Percentiles rank a stretch among this genome's conserved stretches.
Evolutionary conservation across 768 basidiomycete species (phyloP).

Genomic region (Ramaria rubella): DNA sequence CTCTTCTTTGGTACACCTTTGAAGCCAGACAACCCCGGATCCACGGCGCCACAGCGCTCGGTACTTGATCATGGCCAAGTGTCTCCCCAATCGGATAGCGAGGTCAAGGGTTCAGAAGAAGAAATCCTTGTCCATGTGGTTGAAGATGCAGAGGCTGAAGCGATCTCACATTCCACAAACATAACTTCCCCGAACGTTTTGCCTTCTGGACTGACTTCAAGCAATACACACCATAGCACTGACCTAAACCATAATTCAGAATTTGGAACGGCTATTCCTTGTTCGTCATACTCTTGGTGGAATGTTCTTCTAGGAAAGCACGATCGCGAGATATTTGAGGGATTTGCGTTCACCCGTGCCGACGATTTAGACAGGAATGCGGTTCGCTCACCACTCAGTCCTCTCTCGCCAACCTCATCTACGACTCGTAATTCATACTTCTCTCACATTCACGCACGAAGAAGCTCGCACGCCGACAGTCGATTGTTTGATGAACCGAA

Average conservation of each 20-base stretch:
- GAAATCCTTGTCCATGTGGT: slow-evolving; percentile 58
- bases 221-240: slow-evolving; percentile 13
- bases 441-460: background rate
- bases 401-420: background rate
- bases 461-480: background rate
- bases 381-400: background rate
- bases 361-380: background rate
- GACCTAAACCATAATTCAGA: background rate
- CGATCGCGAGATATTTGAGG: slow-evolving; percentile 77
- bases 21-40: slow-evolving; percentile 10
- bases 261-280: background rate
- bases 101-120: slow-evolving; percentile 41
- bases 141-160: slow-evolving; percentile 62
- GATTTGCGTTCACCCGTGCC: slow-evolving; percentile 33
- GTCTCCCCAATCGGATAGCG: slow-evolving; percentile 16
- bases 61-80: slow-evolving; percentile 19
- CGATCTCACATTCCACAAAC: background rate
- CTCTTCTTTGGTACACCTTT: slow-evolving; percentile 70
- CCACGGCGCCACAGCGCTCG: slow-evolving; percentile 20
- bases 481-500: slow-evolving; percentile 20
- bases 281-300: slow-evolving; percentile 68
- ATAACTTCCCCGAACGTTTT: slow-evolving; percentile 21
- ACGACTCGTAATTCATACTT: background rate
- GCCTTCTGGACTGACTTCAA: slow-evolving; percentile 14
- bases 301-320: slow-evolving; percentile 72